Percentiles rank a stretch among this genome's conserved stretches.
phyloP scores from a whole-genome alignment of 2,329 filamentous ascomycete genomes.

The Colletotrichum coccodes region DNA sequence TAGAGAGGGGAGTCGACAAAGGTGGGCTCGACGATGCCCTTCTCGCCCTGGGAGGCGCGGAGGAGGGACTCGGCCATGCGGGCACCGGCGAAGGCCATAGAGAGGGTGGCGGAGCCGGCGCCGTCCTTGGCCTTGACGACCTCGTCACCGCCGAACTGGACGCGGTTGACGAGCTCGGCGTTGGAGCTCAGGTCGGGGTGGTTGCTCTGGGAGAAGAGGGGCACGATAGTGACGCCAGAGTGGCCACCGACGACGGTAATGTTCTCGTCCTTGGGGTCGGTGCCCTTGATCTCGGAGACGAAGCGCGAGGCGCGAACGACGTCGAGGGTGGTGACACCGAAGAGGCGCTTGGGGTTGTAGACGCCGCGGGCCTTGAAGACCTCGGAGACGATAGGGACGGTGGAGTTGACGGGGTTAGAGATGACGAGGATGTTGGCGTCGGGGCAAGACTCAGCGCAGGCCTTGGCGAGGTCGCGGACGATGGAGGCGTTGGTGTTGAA shows the following conservation, averaged over 20 bases:
- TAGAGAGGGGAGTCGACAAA: constrained; percentile 97
- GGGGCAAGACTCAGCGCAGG: constrained; percentile 86
- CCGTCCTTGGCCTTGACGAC: constrained; percentile 99
- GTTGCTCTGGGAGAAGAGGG: constrained; percentile 93
- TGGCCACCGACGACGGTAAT: constrained; percentile 97
- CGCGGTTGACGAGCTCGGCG: constrained; percentile 86
- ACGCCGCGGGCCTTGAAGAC: constrained; percentile 95
- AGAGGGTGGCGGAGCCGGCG: constrained; percentile 95
- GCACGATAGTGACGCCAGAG: constrained; percentile 98
- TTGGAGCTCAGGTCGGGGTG: constrained; percentile 86
- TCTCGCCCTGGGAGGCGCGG: constrained; percentile 91
- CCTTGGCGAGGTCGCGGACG: constrained; percentile 97
- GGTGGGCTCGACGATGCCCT: constrained; percentile 93
- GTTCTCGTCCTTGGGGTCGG: constrained; percentile 91
- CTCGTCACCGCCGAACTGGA: constrained; percentile 99
- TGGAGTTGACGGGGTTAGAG: constrained; percentile 99
- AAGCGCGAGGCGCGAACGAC: constrained; percentile 98
- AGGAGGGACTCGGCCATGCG: constrained; percentile 90
- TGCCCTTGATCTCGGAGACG: constrained; percentile 92
- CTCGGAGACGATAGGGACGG: constrained; percentile 96
- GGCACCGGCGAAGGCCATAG: constrained; percentile 96
- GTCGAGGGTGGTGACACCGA: constrained; percentile 99
- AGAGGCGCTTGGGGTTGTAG: constrained; percentile 99
- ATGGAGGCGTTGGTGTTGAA: constrained; percentile 99
- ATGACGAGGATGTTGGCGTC: constrained; percentile 97